Conservation (phyloP, 257 asterid genomes). For the Mentha longifolia region DNA sequence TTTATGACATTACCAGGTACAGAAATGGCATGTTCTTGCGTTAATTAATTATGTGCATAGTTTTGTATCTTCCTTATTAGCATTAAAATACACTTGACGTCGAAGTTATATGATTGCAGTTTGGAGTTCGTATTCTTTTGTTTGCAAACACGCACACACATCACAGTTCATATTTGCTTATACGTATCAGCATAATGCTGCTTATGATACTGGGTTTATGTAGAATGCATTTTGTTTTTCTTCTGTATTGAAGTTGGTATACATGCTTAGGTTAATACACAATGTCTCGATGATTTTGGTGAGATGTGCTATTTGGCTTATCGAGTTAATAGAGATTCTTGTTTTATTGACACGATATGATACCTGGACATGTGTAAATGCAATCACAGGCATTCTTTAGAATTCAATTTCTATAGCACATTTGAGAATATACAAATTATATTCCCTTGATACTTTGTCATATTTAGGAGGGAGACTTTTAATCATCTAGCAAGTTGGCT, state of each 20-base stretch:
- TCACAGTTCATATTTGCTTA: neutral
- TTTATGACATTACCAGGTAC: conserved; percentile 65
- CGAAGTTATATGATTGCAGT: neutral
- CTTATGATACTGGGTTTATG: neutral
- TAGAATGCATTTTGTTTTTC: neutral
- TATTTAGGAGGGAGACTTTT: conserved; percentile 65
- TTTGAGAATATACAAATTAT: no score
- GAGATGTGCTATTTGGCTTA: neutral
- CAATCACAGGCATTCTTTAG: neutral
- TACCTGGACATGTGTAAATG: neutral
- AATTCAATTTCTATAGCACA: neutral
- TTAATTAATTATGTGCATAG: neutral
- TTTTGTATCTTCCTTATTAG: neutral
- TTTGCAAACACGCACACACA: neutral
- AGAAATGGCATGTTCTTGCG: neutral
- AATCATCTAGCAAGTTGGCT: conserved; percentile 85
- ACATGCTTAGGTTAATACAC: conserved; percentile 8
- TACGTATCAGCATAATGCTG: neutral
- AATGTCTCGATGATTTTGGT: neutral
- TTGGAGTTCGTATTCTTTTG: neutral
- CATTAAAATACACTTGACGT: neutral
- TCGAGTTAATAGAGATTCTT: neutral
- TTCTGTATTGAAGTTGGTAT: conserved; percentile 1
- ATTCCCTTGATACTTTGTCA: neutral
- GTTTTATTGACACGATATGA: neutral